These are phyloP conservation scores for Corylus heterophylla DNA, from an alignment of 306 rosid species.

Conservation along the genomic window DNA sequence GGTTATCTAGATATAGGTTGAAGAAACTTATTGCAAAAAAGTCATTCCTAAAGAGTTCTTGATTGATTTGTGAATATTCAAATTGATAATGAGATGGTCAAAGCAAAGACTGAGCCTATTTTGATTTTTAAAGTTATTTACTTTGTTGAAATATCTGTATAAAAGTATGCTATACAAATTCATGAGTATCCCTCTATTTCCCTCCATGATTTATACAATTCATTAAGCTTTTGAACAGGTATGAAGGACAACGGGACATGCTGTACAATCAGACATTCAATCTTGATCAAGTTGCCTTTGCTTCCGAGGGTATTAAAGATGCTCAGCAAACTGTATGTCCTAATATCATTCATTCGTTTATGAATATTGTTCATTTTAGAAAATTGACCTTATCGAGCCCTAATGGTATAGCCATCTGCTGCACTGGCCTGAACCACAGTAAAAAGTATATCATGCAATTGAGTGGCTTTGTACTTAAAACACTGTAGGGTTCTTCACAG, in stretches of 20 bases:
- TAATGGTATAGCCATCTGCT: neutral
- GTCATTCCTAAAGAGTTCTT: neutral
- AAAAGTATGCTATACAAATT: neutral
- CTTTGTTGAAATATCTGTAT: neutral
- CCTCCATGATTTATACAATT: neutral
- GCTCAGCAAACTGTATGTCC: constrained; percentile 93
- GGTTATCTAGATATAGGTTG: neutral
- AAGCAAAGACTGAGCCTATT: neutral
- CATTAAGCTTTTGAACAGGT: constrained; percentile 56
- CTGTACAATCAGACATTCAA: constrained; percentile 93
- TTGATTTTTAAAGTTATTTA: neutral
- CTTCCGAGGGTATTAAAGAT: constrained; percentile 90
- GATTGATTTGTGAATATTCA: neutral
- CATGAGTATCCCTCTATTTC: neutral
- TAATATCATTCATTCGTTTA: constrained; percentile 10
- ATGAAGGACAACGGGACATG: constrained; percentile 98
- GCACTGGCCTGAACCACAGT: neutral
- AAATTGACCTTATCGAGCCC: neutral
- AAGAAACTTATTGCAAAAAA: neutral
- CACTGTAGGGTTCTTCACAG: neutral
- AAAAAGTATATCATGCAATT: neutral
- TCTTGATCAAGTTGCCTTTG: constrained; percentile 96
- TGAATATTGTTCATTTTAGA: neutral
- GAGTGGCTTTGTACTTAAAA: neutral
- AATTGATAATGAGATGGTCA: neutral